Evolutionary conservation across 2,329 filamentous ascomycete species (phyloP).

Genomic region (Shiraia sp.): DNA sequence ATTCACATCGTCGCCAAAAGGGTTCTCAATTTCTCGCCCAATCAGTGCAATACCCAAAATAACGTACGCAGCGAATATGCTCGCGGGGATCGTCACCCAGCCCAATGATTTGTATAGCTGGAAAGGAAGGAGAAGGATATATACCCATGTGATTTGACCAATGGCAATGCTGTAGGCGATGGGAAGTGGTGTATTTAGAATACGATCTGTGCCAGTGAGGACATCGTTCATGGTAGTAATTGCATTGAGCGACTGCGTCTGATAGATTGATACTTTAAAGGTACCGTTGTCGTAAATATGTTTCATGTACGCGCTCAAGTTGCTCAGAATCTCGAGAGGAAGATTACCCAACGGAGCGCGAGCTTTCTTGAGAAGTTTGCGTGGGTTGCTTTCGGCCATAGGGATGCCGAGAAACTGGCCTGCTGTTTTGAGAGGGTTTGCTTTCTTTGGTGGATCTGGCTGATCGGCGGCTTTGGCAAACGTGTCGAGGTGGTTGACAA

Average conservation of each 20-base stretch:
- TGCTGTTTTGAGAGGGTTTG: slow-evolving; percentile 56
- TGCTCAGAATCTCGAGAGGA: slow-evolving; percentile 76
- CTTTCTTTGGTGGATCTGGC: slow-evolving; percentile 37
- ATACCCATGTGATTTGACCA: slow-evolving; percentile 82
- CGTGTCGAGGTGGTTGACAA: slow-evolving; percentile 73
- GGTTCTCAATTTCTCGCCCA: slow-evolving; percentile 82
- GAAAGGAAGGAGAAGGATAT: slow-evolving; percentile 79
- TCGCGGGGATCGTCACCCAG: slow-evolving; percentile 79
- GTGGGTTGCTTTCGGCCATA: slow-evolving; percentile 75
- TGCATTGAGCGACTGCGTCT: slow-evolving; percentile 63
- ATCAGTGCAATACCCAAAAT: slow-evolving; percentile 78
- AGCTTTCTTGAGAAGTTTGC: slow-evolving; percentile 73
- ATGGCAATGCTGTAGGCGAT: slow-evolving; percentile 85
- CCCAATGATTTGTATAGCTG: slow-evolving; percentile 67
- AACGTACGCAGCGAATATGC: slow-evolving; percentile 73
- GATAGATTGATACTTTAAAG: slow-evolving; percentile 61
- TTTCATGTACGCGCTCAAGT: slow-evolving; percentile 70
- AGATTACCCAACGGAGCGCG: slow-evolving; percentile 75
- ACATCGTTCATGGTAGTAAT: slow-evolving; percentile 71
- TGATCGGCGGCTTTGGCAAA: slow-evolving; percentile 62
- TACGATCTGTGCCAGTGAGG: slow-evolving; percentile 72
- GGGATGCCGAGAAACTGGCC: slow-evolving; percentile 76
- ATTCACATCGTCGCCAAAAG: slow-evolving; percentile 82
- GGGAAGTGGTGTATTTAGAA: slow-evolving; percentile 79
- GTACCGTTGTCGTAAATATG: slow-evolving; percentile 60